Base-by-base conservation (phyloP, 1,284 basidiomycete species). In the Cutaneotrichosporon mucoides region DNA sequence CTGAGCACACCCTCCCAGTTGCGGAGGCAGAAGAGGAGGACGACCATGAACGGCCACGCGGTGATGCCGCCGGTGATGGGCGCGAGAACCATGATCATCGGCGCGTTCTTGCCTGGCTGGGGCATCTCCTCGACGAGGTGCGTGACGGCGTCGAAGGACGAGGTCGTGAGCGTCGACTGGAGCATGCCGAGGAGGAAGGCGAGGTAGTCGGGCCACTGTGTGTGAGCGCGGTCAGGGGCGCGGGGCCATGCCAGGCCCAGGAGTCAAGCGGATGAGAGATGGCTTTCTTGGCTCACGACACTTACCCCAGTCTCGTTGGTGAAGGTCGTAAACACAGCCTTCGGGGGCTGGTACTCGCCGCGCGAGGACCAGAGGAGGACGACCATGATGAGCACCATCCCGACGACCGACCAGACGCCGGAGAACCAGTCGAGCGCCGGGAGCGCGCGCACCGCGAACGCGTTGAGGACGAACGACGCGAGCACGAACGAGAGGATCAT, bases 141-240 rank as follows among this genome's bases (percentile, higher is more conserved):
- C 5, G 70, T 56, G 16, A 68, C 67, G 3, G 63, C 64, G 33
- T 75, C 73, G 33, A 58, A 54, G 59, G 50, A 44, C 6, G 58
- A 49, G 12, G 52, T 38, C 1, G 47, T 50, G 15, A 63, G 53
- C 4, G 47, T 44, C 7, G 15, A 24, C 55, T 80, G 77, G 0
- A 79, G 66, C 9, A 77, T 61, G 13, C 76, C 77, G 3, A 77
- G 62, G 15, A 77, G 73, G 66, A 71, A 79, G 2, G 77, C 73
- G 5, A 76, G 46, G 3, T 50, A 53, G 49, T 55, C 41, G n/a
- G 60, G 60, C 60, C 60, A 62, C 57, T 55, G 42, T 6, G 4
- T 6, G 33, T 53, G 8, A 53, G 52, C 24, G 24, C 24, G 24
- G 24, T 24, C 24, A 24, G 24, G 24, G 24, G 24, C 24, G 24